phyloP scores from a whole-genome alignment of 352 stramenopile species.

The Phytophthora ramorum region DNA sequence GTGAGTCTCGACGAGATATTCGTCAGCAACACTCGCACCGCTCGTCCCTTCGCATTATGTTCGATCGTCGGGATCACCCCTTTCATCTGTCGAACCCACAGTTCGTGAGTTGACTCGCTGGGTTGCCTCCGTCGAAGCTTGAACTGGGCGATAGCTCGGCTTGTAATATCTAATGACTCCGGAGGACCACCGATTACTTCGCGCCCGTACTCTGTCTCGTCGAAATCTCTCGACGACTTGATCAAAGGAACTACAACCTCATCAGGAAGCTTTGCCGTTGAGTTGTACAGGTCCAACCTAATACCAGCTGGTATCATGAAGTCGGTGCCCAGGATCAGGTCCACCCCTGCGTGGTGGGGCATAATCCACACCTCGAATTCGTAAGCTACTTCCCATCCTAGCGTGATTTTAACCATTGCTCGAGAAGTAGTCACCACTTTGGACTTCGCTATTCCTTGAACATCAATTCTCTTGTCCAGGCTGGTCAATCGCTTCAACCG shows the following conservation, averaged over 20 bases:
- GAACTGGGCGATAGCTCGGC: not conserved
- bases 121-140: not conserved
- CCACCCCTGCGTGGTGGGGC: not conserved
- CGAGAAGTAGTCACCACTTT: no score
- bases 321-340: conserved; percentile 4
- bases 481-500: not conserved
- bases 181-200: not conserved
- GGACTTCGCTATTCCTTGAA: not conserved
- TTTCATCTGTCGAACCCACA: not conserved
- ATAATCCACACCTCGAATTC: conserved; percentile 7
- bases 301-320: conserved; percentile 15
- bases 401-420: no score
- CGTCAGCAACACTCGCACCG: not conserved
- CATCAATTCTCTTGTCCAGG: not conserved
- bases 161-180: not conserved
- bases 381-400: no score
- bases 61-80: not conserved
- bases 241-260: no score
- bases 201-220: not conserved
- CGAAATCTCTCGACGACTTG: no score
- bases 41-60: not conserved
- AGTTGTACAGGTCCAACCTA: not conserved
- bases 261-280: no score
- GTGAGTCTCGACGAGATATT: not conserved
- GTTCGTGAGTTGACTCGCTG: not conserved